Conservation (phyloP, 2,329 filamentous ascomycete genomes). For the Fusarium sacchari region DNA sequence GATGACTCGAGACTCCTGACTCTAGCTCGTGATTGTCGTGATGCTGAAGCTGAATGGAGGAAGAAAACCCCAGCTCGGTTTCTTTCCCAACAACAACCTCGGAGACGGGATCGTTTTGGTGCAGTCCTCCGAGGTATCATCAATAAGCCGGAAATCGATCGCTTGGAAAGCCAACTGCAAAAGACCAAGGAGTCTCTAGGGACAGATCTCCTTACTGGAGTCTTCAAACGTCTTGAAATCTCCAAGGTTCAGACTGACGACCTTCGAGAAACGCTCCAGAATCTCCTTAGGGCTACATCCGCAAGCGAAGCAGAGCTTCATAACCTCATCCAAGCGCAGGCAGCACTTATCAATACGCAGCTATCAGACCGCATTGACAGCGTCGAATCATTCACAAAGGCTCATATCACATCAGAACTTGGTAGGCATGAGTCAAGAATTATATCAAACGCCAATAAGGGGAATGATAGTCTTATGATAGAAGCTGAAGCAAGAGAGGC, state of each 20-base stretch:
- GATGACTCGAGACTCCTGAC: rapidly evolving
- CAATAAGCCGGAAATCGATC: rapidly evolving
- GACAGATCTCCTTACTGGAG: rapidly evolving
- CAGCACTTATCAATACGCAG: rapidly evolving
- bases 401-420: background rate
- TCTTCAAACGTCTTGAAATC: rapidly evolving
- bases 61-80: rapidly evolving
- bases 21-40: rapidly evolving
- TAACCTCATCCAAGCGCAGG: rapidly evolving
- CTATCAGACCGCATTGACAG: rapidly evolving
- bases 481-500: rapidly evolving
- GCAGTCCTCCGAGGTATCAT: rapidly evolving
- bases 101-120: rapidly evolving
- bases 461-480: rapidly evolving
- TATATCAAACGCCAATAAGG: rapidly evolving
- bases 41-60: background rate
- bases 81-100: background rate
- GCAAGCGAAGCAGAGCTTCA: rapidly evolving
- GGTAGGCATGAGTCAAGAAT: background rate
- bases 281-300: rapidly evolving
- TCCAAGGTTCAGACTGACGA: rapidly evolving
- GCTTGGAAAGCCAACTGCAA: rapidly evolving
- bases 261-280: rapidly evolving
- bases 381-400: rapidly evolving
- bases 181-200: background rate